A percentile compares a stretch with the other conserved stretches of the same genome.
These are phyloP conservation scores for Colletotrichum limetticola DNA, from an alignment of 2,329 filamentous ascomycete species.

Conservation along the genomic window DNA sequence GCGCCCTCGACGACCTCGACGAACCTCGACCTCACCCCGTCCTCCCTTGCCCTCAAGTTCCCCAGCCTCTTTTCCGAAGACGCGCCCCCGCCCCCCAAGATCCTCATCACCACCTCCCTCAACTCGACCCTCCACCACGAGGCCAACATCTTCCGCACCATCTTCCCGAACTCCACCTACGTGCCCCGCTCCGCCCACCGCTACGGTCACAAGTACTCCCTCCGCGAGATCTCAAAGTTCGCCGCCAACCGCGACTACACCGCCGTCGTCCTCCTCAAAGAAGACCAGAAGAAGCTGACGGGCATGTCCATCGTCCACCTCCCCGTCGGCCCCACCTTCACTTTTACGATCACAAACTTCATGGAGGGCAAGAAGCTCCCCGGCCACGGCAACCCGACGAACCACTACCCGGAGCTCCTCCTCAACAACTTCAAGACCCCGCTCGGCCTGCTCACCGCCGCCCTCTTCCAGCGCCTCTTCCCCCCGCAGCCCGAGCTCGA, in stretches of 20 bases:
- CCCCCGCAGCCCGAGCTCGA: conserved; percentile 85
- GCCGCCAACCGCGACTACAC: conserved; percentile 86
- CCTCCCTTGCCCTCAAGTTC: conserved; percentile 70
- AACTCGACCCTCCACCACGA: conserved; percentile 89
- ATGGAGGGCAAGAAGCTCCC: conserved; percentile 87
- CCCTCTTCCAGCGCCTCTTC: conserved; percentile 78
- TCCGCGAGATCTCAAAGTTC: conserved; percentile 90
- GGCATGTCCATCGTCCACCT: conserved; percentile 88
- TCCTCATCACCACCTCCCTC: conserved; percentile 90
- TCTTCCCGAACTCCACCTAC: conserved; percentile 91
- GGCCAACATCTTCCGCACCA: conserved; percentile 78
- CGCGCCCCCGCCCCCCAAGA: conserved; percentile 76
- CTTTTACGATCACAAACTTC: conserved; percentile 92
- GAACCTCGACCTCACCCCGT: conserved; percentile 71
- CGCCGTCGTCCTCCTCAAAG: conserved; percentile 84
- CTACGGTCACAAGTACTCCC: conserved; percentile 89
- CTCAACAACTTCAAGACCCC: conserved; percentile 97
- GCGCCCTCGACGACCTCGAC: conserved; percentile 71
- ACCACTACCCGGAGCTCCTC: conserved; percentile 89
- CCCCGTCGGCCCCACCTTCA: conserved; percentile 88
- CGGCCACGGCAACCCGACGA: conserved; percentile 88
- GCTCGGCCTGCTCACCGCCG: conserved; percentile 86
- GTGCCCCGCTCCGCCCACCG: conserved; percentile 86
- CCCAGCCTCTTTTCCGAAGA: conserved; percentile 70
- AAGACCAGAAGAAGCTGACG: conserved; percentile 87